Evolutionary conservation across 371 early-diverging fungal species (phyloP).

Genomic region (Mortierella sp.): DNA sequence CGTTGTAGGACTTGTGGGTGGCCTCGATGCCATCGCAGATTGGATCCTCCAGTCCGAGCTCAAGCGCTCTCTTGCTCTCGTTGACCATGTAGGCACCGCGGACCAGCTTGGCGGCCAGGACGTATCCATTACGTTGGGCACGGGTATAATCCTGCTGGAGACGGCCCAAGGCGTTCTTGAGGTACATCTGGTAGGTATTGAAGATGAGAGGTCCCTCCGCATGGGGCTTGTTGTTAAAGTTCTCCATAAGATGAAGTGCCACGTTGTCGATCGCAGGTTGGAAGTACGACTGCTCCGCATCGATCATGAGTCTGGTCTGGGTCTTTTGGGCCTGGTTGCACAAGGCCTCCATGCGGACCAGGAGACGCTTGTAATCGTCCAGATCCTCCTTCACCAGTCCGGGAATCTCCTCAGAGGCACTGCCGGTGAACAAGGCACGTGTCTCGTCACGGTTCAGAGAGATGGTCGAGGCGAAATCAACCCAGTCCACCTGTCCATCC

Average conservation of each 20-base stretch:
- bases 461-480: constrained; percentile 68
- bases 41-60: constrained; percentile 78
- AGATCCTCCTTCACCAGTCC: constrained; percentile 66
- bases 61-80: constrained; percentile 85
- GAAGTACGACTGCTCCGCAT: constrained; percentile 96
- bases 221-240: constrained; percentile 69
- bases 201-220: constrained; percentile 74
- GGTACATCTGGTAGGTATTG: constrained; percentile 97
- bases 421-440: constrained; percentile 57
- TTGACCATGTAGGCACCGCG: constrained; percentile 94
- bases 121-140: constrained; percentile 75
- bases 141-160: constrained; percentile 78
- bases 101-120: constrained; percentile 92
- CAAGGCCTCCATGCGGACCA: constrained; percentile 73
- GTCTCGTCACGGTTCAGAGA: constrained; percentile 66
- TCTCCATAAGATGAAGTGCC: constrained; percentile 72
- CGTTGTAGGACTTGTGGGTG: constrained; percentile 89
- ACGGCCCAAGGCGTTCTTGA: constrained; percentile 75
- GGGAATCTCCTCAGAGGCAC: constrained; percentile 18
- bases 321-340: constrained; percentile 69
- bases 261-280: constrained; percentile 93
- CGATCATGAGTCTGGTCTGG: constrained; percentile 87
- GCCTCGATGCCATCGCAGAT: constrained; percentile 85
- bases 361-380: constrained; percentile 77
- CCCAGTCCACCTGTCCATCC: constrained; percentile 69